These are phyloP conservation scores for Fusarium nodosum DNA, from an alignment of 2,329 filamentous ascomycete genomes.

Conservation along the genomic window DNA sequence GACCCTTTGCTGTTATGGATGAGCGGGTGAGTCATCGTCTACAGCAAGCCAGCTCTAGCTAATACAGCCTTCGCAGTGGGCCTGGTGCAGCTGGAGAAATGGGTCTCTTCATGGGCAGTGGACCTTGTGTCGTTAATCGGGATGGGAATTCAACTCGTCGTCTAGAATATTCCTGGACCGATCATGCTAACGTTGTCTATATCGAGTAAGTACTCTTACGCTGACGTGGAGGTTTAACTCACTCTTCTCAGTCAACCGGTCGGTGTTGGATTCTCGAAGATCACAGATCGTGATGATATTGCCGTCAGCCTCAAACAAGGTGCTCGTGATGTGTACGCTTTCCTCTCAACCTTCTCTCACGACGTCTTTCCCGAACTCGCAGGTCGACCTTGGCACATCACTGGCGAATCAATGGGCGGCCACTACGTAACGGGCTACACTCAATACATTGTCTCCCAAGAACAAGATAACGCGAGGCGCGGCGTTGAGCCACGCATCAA, in stretches of 20 bases:
- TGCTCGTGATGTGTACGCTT: slow-evolving; percentile 27
- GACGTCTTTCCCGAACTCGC: slow-evolving; percentile 31
- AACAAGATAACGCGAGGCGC: neutral
- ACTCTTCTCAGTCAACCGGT: slow-evolving; percentile 28
- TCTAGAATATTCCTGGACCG: slow-evolving; percentile 33
- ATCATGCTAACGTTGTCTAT: slow-evolving; percentile 35
- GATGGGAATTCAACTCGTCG: slow-evolving; percentile 36
- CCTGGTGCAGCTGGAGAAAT: slow-evolving; percentile 35
- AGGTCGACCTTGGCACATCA: slow-evolving; percentile 35
- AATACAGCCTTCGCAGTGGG: neutral
- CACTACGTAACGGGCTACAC: slow-evolving; percentile 41
- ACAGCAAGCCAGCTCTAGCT: neutral
- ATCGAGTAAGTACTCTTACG: slow-evolving; percentile 10
- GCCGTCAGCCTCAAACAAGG: slow-evolving; percentile 30
- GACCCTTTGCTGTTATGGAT: slow-evolving; percentile 40
- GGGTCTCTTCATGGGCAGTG: slow-evolving; percentile 38
- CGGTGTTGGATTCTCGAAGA: slow-evolving; percentile 38
- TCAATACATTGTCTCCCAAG: slow-evolving; percentile 15
- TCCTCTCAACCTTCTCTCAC: slow-evolving; percentile 17
- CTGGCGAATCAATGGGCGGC: slow-evolving; percentile 39
- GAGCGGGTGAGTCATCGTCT: slow-evolving; percentile 29
- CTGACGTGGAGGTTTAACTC: neutral
- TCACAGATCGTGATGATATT: slow-evolving; percentile 31
- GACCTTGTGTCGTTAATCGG: slow-evolving; percentile 28
- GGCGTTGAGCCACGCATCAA: neutral